Conservation (phyloP, 2,329 filamentous ascomycete species). For the Oidium heveae region DNA sequence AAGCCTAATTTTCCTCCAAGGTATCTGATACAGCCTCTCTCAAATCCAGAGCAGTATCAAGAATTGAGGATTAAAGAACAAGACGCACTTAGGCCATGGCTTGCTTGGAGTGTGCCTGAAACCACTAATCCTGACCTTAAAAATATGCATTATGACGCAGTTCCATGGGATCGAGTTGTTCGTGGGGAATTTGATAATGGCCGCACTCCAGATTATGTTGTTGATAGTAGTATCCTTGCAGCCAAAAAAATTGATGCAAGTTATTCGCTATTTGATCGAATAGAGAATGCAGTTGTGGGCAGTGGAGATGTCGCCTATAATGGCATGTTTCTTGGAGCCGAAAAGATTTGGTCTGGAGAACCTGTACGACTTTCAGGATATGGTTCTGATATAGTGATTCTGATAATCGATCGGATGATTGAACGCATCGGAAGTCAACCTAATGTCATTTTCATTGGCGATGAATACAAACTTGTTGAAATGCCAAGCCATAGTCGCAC, state of each 20-base stretch:
- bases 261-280: conserved; percentile 25
- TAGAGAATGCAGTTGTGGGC: conserved; percentile 16
- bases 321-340: conserved; percentile 28
- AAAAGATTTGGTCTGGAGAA: conserved; percentile 34
- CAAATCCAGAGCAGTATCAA: conserved; percentile 18
- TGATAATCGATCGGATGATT: conserved; percentile 17
- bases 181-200: conserved; percentile 18
- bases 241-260: conserved; percentile 28
- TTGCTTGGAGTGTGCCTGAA: conserved; percentile 29
- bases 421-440: conserved; percentile 12
- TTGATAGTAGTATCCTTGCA: conserved; percentile 31
- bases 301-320: conserved; percentile 22
- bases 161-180: conserved; percentile 23
- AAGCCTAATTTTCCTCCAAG: conserved; percentile 11
- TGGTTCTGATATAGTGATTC: conserved; percentile 18
- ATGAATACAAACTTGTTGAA: conserved; percentile 24
- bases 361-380: conserved; percentile 22
- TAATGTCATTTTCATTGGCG: conserved; percentile 20
- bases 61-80: conserved; percentile 18
- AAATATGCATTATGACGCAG: conserved; percentile 19
- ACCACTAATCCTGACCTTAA: conserved; percentile 21
- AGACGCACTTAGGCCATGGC: conserved; percentile 26
- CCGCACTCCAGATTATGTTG: conserved; percentile 20
- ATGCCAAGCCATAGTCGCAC: conserved; percentile 15
- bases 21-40: conserved; percentile 24